These are phyloP conservation scores for Gardenia jasminoides DNA, from an alignment of 257 asterid species.

Conservation along the genomic window DNA sequence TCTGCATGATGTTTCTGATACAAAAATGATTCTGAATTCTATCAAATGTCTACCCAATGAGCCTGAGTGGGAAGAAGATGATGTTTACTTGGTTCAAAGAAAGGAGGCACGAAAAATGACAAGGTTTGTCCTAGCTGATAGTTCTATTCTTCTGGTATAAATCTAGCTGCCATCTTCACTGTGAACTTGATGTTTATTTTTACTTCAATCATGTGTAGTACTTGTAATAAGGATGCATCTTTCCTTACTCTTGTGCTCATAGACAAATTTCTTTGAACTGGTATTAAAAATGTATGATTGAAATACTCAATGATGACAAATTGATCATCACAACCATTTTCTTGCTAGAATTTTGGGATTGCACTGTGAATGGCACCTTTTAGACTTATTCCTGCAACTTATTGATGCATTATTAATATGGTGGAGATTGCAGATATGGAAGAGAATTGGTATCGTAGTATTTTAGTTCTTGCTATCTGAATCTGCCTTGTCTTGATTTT, in stretches of 20 bases:
- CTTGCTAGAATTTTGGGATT: too few relatives aligned
- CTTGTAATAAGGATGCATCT: too few relatives aligned
- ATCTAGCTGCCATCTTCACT: not conserved
- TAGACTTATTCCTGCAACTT: not conserved
- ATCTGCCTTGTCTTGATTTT: too few relatives aligned
- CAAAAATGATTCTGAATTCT: conserved; percentile 19
- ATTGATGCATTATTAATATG: too few relatives aligned
- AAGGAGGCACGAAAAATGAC: conserved; percentile 69
- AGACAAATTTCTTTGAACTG: too few relatives aligned
- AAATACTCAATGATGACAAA: too few relatives aligned
- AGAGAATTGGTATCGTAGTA: not conserved
- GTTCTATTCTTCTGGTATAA: not conserved
- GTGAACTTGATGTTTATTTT: not conserved
- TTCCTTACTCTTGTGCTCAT: too few relatives aligned
- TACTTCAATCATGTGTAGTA: not conserved
- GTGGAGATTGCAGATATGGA: not conserved
- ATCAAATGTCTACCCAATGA: conserved; percentile 43
- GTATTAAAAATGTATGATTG: too few relatives aligned
- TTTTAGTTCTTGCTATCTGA: too few relatives aligned
- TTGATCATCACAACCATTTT: too few relatives aligned
- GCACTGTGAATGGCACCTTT: not conserved
- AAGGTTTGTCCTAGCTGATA: too few relatives aligned
- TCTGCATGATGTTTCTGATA: conserved; percentile 19
- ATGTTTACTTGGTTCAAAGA: conserved; percentile 60
- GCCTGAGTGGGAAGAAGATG: conserved; percentile 85